A percentile compares a stretch with the other conserved stretches of the same genome.
These are phyloP conservation scores for Aspergillus tamarii DNA, from an alignment of 2,329 filamentous ascomycete genomes.

Conservation along the genomic window DNA sequence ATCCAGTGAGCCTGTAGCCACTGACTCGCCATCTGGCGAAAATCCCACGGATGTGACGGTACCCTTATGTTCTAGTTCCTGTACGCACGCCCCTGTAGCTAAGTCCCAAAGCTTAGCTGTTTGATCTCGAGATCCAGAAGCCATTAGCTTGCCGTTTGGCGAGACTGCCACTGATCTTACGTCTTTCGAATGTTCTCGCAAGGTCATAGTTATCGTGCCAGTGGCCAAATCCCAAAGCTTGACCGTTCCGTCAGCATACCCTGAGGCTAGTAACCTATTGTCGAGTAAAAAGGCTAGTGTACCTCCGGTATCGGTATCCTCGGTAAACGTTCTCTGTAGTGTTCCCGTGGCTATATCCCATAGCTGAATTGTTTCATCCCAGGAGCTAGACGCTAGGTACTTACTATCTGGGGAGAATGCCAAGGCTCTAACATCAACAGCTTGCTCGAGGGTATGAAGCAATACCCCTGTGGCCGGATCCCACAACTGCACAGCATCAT, in stretches of 20 bases:
- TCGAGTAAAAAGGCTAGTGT: background rate
- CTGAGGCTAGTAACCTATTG: background rate
- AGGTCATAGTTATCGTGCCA: no score
- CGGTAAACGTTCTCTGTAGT: background rate
- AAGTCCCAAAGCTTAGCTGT: background rate
- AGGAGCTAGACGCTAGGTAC: background rate
- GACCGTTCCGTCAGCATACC: no score
- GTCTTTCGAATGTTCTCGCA: no score
- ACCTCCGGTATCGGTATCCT: background rate
- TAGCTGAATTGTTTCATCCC: background rate
- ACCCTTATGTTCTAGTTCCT: no score
- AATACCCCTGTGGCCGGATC: background rate
- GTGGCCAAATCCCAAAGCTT: no score
- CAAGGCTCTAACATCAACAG: background rate
- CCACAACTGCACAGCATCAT: background rate
- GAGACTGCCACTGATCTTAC: no score
- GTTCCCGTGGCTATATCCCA: background rate
- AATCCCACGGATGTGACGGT: no score
- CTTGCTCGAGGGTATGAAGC: background rate
- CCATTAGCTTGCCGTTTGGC: background rate
- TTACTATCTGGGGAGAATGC: background rate
- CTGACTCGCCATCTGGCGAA: background rate
- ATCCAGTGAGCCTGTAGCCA: background rate
- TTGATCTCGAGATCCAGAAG: background rate
- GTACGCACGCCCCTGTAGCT: background rate